A percentile compares a stretch with the other conserved stretches of the same genome.
Evolutionary conservation across 2,329 filamentous ascomycete genomes (phyloP).

Genomic region (Colletotrichum cordylinicola): DNA sequence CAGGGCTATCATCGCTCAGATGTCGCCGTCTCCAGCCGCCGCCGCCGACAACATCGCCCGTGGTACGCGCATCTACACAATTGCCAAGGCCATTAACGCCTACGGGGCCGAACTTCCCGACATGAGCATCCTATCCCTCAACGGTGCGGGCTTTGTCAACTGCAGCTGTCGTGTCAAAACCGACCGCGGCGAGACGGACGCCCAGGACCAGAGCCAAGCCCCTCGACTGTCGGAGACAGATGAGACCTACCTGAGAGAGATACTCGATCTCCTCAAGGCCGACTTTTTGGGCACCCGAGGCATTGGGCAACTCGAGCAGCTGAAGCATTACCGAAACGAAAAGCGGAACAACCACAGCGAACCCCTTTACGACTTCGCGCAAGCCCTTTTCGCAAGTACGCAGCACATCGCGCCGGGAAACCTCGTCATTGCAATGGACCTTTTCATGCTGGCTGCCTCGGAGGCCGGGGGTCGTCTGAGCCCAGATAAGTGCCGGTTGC

Average conservation of each 20-base stretch:
- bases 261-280: background rate
- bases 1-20: background rate
- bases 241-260: background rate
- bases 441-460: background rate
- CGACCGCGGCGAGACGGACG: background rate
- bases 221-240: background rate
- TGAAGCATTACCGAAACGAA: background rate
- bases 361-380: background rate
- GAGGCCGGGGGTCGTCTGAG: background rate
- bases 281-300: background rate
- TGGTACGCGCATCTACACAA: background rate
- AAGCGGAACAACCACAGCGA: background rate
- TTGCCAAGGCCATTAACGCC: background rate
- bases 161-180: background rate
- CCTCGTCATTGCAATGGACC: background rate
- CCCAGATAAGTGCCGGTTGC: background rate
- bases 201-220: rapidly evolving
- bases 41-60: background rate
- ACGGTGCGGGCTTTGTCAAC: no score
- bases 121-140: background rate
- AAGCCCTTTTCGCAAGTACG: background rate
- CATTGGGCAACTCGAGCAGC: background rate
- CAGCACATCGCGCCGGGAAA: background rate
- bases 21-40: background rate
- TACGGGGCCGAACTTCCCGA: background rate